Conservation (phyloP, 2,329 filamentous ascomycete genomes). For the Penicillium polonicum region DNA sequence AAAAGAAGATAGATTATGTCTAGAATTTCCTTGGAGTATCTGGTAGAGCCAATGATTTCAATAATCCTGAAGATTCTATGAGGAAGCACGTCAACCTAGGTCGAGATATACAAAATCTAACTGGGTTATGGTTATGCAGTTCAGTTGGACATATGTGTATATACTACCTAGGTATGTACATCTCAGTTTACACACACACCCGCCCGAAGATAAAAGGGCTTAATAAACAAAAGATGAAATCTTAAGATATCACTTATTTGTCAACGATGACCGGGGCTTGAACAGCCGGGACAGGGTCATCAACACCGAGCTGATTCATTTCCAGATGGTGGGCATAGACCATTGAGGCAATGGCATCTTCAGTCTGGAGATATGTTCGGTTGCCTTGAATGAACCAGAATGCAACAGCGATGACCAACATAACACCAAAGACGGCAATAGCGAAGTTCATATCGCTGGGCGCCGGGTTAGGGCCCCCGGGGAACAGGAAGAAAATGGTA, state of each 20-base stretch:
- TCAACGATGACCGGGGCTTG: background rate
- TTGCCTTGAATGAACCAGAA: slow-evolving; percentile 55
- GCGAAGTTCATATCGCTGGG: slow-evolving; percentile 58
- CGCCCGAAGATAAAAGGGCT: background rate
- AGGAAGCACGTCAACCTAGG: background rate
- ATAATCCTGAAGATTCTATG: background rate
- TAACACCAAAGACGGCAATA: slow-evolving; percentile 57
- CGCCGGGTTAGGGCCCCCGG: slow-evolving; percentile 46
- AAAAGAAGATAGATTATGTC: background rate
- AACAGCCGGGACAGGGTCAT: background rate
- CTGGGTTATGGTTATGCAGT: background rate
- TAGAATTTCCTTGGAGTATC: background rate
- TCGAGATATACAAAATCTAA: background rate
- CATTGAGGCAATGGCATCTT: slow-evolving; percentile 31
- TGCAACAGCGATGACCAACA: slow-evolving; percentile 51
- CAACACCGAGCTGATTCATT: slow-evolving; percentile 4
- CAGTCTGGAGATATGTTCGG: slow-evolving; percentile 37
- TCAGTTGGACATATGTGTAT: too few species aligned
- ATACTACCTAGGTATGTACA: background rate
- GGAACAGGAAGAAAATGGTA: slow-evolving; percentile 58
- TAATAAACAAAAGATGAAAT: background rate
- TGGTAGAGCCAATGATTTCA: background rate
- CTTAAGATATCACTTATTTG: background rate
- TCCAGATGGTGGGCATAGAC: slow-evolving; percentile 31
- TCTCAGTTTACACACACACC: background rate